phyloP scores from a whole-genome alignment of 129 eudicot genomes.

The Flaveria brownii region DNA sequence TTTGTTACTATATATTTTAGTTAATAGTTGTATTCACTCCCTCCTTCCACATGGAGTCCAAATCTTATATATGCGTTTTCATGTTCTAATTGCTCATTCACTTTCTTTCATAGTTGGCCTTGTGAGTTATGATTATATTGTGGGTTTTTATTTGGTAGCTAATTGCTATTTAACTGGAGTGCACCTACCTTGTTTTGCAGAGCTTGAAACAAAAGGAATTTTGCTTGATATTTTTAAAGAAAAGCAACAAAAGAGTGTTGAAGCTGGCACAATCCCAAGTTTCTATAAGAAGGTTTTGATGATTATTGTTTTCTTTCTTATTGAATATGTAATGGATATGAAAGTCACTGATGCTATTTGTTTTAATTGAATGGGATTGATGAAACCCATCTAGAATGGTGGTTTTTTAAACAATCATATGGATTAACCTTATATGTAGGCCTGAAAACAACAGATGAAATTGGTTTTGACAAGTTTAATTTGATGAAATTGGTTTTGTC shows the following conservation, averaged over 20 bases:
- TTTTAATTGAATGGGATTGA: too few species aligned
- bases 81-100: not conserved
- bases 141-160: too few species aligned
- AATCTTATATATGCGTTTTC: not conserved
- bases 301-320: not conserved
- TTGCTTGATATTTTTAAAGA: constrained; percentile 89
- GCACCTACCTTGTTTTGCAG: constrained; percentile 37
- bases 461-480: too few species aligned
- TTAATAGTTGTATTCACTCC: constrained; percentile 24
- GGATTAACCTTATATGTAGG: too few species aligned
- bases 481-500: too few species aligned
- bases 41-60: not conserved
- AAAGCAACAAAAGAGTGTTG: constrained; percentile 86
- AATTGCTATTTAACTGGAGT: too few species aligned
- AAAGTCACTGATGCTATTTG: too few species aligned
- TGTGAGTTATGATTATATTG: too few species aligned
- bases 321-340: not conserved
- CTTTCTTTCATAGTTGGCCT: constrained; percentile 5
- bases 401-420: too few species aligned
- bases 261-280: constrained; percentile 85
- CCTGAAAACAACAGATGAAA: too few species aligned
- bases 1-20: constrained; percentile 17
- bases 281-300: constrained; percentile 80
- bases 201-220: constrained; percentile 91
- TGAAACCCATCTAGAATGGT: too few species aligned